phyloP scores from a whole-genome alignment of 2,329 filamentous ascomycete genomes.

The Simplicillium aogashimaense region DNA sequence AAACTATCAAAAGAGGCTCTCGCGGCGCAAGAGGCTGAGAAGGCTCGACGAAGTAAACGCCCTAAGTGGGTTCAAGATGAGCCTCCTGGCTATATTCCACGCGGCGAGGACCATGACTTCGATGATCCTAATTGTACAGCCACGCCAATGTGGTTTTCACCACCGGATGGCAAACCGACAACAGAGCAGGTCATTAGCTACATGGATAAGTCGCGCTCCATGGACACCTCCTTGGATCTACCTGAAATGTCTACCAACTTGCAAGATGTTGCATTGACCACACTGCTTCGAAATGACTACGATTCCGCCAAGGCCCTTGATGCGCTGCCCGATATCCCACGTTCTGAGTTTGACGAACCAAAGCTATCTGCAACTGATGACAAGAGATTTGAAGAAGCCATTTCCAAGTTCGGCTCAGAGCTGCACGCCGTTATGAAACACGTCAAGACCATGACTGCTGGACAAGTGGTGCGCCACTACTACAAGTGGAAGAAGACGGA shows the following conservation, averaged over 20 bases:
- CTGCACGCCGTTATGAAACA: conserved; percentile 73
- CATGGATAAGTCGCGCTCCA: conserved; percentile 56
- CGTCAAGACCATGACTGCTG: conserved; percentile 71
- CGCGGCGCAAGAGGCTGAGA: conserved; percentile 74
- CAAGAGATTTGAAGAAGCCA: conserved; percentile 86
- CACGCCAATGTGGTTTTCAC: conserved; percentile 69
- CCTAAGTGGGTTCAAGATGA: conserved; percentile 94
- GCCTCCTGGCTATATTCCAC: conserved; percentile 72
- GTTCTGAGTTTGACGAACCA: conserved; percentile 73
- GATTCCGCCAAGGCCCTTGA: conserved; percentile 61
- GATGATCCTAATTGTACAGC: conserved; percentile 68
- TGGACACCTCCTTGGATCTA: conserved; percentile 60
- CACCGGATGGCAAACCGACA: conserved; percentile 37
- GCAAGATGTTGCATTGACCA: conserved; percentile 69
- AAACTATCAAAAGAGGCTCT: conserved; percentile 73
- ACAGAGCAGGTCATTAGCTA: conserved; percentile 63
- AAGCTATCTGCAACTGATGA: conserved; percentile 67
- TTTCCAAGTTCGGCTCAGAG: conserved; percentile 85
- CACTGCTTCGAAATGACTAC: conserved; percentile 64
- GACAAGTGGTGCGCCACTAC: conserved; percentile 82
- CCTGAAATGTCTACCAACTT: conserved; percentile 75
- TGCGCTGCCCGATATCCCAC: conserved; percentile 57
- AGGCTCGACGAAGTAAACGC: conserved; percentile 65
- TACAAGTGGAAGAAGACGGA: conserved; percentile 97
- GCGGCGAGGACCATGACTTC: conserved; percentile 67